Percentiles rank a stretch among this genome's conserved stretches.
These are phyloP conservation scores for Hericium rajendrae DNA, from an alignment of 768 basidiomycete genomes.

Conservation along the genomic window DNA sequence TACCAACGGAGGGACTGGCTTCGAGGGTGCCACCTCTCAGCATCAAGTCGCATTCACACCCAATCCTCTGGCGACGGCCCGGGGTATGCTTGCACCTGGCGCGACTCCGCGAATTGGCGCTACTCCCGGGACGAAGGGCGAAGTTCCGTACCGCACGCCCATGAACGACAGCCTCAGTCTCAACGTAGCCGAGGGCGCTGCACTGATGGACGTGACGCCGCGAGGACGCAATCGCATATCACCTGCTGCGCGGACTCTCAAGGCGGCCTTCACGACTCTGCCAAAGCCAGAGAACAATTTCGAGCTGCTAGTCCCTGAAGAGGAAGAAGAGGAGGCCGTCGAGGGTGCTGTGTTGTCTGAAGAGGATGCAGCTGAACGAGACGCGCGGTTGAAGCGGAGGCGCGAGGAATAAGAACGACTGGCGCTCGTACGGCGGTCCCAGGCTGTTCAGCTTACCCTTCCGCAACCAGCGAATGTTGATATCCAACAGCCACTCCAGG, in stretches of 20 bases:
- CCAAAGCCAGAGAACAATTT: constrained; percentile 97
- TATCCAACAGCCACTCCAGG: constrained; percentile 47
- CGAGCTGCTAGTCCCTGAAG: constrained; percentile 86
- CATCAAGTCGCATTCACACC: constrained; percentile 89
- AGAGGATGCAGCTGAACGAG: constrained; percentile 91
- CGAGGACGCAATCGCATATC: constrained; percentile 52
- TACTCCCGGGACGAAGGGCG: constrained; percentile 40
- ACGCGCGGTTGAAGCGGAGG: constrained; percentile 56
- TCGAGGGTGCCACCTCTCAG: constrained; percentile 90
- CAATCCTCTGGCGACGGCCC: constrained; percentile 88
- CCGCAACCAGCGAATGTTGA: constrained; percentile 86
- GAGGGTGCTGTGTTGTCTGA: constrained; percentile 35
- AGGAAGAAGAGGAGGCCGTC: constrained; percentile 51
- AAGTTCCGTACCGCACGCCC: constrained; percentile 78
- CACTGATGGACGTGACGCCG: constrained; percentile 58
- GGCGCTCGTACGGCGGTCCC: constrained; percentile 73
- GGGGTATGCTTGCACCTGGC: no score
- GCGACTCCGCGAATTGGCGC: constrained; percentile 26
- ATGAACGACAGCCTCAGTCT: constrained; percentile 87
- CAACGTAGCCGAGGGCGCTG: constrained; percentile 59
- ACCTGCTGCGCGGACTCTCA: constrained; percentile 66
- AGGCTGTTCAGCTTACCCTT: constrained; percentile 69
- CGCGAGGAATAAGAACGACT: constrained; percentile 72
- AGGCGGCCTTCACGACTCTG: constrained; percentile 71
- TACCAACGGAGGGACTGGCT: constrained; percentile 79